These are phyloP conservation scores for Pyrus bretschneideri DNA, from an alignment of 306 rosid genomes.

Conservation along the genomic window DNA sequence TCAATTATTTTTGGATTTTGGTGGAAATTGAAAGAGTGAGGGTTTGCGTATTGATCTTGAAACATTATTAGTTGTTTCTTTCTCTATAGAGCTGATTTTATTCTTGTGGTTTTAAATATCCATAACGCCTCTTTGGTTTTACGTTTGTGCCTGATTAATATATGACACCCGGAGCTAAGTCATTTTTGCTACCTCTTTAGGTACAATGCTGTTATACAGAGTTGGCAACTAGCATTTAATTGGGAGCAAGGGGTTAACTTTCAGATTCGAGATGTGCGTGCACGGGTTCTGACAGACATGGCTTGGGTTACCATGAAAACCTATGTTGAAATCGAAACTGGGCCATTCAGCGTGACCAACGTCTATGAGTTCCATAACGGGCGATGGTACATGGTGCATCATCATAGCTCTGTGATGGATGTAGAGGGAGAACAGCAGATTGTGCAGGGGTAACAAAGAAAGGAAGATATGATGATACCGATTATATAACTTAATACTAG, in stretches of 20 bases:
- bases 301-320: constrained; percentile 99
- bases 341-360: constrained; percentile 79
- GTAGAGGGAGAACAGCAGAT: constrained; percentile 61
- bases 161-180: neutral
- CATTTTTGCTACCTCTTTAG: constrained; percentile 34
- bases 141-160: neutral
- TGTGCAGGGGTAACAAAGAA: constrained; percentile 51
- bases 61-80: no score
- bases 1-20: neutral
- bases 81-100: neutral
- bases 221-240: constrained; percentile 81
- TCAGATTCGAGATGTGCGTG: constrained; percentile 83
- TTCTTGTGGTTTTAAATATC: neutral
- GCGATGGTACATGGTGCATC: constrained; percentile 93
- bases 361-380: constrained; percentile 73
- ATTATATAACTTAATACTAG: constrained; percentile 43
- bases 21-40: neutral
- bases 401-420: constrained; percentile 84
- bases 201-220: constrained; percentile 67
- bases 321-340: constrained; percentile 60
- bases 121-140: neutral
- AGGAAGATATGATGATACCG: constrained; percentile 18
- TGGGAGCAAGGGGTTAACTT: constrained; percentile 89
- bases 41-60: neutral
- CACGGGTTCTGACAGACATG: constrained; percentile 76